These are phyloP conservation scores for Hypoxylon sp. DNA, from an alignment of 2,329 filamentous ascomycete genomes.

Conservation along the genomic window DNA sequence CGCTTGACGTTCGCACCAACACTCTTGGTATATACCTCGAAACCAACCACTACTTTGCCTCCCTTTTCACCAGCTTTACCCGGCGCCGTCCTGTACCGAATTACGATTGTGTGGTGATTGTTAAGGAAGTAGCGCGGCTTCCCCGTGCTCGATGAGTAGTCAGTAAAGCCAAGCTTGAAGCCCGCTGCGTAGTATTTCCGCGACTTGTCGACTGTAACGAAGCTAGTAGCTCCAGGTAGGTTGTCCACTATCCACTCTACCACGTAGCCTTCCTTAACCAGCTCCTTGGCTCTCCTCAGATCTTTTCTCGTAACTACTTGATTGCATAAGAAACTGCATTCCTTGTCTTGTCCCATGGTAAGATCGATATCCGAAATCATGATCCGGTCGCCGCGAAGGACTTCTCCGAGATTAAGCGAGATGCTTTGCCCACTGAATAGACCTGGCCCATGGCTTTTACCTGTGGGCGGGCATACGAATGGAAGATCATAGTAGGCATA, in stretches of 20 bases:
- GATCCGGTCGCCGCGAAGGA: constrained; percentile 89
- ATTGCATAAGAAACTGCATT: constrained; percentile 81
- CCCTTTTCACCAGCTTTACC: constrained; percentile 78
- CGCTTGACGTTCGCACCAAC: constrained; percentile 74
- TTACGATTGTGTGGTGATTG: constrained; percentile 89
- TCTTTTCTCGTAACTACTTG: constrained; percentile 75
- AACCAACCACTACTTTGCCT: constrained; percentile 86
- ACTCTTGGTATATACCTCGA: constrained; percentile 92
- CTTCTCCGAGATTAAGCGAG: constrained; percentile 87
- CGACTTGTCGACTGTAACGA: constrained; percentile 86
- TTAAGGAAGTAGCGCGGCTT: constrained; percentile 81
- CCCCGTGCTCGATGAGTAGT: constrained; percentile 71
- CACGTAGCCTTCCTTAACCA: constrained; percentile 86
- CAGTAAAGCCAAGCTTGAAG: constrained; percentile 88
- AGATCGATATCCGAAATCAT: constrained; percentile 87
- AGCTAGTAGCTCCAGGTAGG: constrained; percentile 88
- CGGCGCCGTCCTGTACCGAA: constrained; percentile 81
- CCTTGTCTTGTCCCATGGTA: constrained; percentile 80
- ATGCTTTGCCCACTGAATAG: constrained; percentile 83
- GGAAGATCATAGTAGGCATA: constrained; percentile 92
- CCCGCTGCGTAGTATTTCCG: constrained; percentile 91
- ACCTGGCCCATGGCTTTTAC: constrained; percentile 75
- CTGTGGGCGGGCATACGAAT: constrained; percentile 86
- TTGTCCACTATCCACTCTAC: constrained; percentile 96
- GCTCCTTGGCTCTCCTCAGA: constrained; percentile 76